phyloP scores from a whole-genome alignment of 2,329 filamentous ascomycete species.

The Dothideomycetidae sp. region DNA sequence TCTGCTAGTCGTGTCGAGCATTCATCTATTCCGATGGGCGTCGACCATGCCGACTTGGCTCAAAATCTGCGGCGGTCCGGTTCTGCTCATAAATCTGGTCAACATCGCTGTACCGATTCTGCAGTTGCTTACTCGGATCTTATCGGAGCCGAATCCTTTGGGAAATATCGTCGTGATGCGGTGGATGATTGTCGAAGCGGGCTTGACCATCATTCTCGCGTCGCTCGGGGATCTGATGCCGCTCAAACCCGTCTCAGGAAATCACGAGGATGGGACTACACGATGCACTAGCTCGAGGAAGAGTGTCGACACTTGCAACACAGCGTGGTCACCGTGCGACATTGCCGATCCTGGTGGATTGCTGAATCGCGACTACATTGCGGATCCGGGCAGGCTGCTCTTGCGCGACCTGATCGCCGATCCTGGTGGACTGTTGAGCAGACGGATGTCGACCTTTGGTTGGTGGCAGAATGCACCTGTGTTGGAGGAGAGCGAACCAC shows the following conservation, averaged over 20 bases:
- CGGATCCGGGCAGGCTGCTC: not conserved
- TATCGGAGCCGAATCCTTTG: not conserved
- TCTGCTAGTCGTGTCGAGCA: not conserved
- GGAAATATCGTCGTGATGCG: slow-evolving; percentile 1
- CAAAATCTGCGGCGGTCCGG: slow-evolving; percentile 2
- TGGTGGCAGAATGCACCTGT: too few species aligned
- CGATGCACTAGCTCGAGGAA: too few species aligned
- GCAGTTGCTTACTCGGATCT: slow-evolving; percentile 4
- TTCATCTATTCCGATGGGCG: too few species aligned
- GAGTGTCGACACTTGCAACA: too few species aligned
- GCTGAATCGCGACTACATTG: not conserved
- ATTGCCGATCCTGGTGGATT: not conserved
- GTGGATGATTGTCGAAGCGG: slow-evolving; percentile 6
- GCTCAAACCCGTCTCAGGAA: too few species aligned
- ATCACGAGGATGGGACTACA: too few species aligned
- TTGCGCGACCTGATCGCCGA: not conserved
- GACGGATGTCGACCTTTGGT: too few species aligned
- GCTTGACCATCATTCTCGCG: slow-evolving; percentile 5
- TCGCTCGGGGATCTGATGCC: slow-evolving; percentile 3
- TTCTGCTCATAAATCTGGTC: slow-evolving; percentile 1
- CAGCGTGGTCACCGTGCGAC: not conserved
- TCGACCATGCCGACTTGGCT: slow-evolving; percentile 2
- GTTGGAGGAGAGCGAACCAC: too few species aligned
- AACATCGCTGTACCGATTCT: slow-evolving; percentile 1
- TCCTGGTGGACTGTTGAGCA: not conserved